Conservation (phyloP, 495 filamentous ascomycete genomes). For the Xylaria grammica region DNA sequence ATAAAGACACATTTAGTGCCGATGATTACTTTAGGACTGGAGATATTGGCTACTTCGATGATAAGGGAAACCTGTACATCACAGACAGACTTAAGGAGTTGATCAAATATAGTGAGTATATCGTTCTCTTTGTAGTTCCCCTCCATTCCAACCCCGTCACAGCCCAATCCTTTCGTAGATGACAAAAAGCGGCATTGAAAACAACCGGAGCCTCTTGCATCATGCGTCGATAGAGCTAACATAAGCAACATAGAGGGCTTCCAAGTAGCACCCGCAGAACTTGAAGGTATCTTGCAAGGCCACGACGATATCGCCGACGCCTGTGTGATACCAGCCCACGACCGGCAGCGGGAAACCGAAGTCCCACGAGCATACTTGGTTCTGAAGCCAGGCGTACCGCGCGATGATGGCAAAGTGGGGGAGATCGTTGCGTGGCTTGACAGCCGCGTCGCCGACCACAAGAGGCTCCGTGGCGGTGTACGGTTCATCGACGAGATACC, state of each 20-base stretch:
- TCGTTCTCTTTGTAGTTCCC: neutral
- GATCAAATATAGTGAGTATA: slow-evolving; percentile 74
- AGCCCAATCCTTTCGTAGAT: neutral
- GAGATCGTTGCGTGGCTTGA: slow-evolving; percentile 70
- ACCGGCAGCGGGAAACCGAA: slow-evolving; percentile 72
- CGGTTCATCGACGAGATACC: slow-evolving; percentile 82
- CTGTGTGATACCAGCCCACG: slow-evolving; percentile 82
- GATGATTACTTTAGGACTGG: slow-evolving; percentile 89
- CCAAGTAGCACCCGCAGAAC: slow-evolving; percentile 86
- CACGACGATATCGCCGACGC: slow-evolving; percentile 80
- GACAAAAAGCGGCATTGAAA: neutral
- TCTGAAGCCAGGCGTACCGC: slow-evolving; percentile 56
- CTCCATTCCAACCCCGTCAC: neutral
- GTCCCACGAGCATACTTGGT: slow-evolving; percentile 86
- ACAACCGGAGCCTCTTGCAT: neutral
- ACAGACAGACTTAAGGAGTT: slow-evolving; percentile 90
- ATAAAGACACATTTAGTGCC: slow-evolving; percentile 64
- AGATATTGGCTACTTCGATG: slow-evolving; percentile 68
- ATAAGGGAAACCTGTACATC: slow-evolving; percentile 60
- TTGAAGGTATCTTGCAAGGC: slow-evolving; percentile 76
- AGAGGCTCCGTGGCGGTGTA: slow-evolving; percentile 81
- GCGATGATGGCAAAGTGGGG: slow-evolving; percentile 57
- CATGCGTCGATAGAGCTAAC: neutral
- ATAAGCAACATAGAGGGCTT: slow-evolving; percentile 63
- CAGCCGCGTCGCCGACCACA: slow-evolving; percentile 55